Conservation (phyloP, 2,329 filamentous ascomycete genomes). For the Phoma sp. region DNA sequence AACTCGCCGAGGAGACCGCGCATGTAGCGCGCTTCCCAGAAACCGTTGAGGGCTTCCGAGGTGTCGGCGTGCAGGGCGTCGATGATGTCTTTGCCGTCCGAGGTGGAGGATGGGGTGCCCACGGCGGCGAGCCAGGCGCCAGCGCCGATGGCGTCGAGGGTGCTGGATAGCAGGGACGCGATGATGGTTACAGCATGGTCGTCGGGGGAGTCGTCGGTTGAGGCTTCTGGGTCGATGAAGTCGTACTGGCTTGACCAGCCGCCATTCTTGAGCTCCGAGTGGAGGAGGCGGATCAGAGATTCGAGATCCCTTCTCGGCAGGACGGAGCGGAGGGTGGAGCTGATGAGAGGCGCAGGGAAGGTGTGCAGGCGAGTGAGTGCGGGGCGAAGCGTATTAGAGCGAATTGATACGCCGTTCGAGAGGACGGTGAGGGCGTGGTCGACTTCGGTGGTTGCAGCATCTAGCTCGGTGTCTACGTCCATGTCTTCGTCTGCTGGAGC, state of each 20-base stretch:
- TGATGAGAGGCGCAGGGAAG: conserved; percentile 66
- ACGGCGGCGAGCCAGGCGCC: conserved; percentile 69
- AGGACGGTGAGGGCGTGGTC: conserved; percentile 72
- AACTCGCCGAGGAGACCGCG: conserved; percentile 70
- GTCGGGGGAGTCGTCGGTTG: conserved; percentile 59
- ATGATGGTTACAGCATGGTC: conserved; percentile 75
- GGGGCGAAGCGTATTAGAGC: conserved; percentile 69
- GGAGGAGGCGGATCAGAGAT: conserved; percentile 73
- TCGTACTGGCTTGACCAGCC: conserved; percentile 78
- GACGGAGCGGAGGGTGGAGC: conserved; percentile 67
- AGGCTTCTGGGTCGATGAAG: conserved; percentile 58
- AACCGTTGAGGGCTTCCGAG: conserved; percentile 72
- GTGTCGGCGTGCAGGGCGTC: conserved; percentile 71
- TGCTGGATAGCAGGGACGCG: conserved; percentile 72
- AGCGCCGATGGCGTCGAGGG: conserved; percentile 76
- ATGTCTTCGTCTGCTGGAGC: conserved; percentile 33
- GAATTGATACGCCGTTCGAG: conserved; percentile 66
- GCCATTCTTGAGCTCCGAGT: conserved; percentile 74
- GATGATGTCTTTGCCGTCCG: conserved; percentile 69
- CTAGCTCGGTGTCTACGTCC: conserved; percentile 48
- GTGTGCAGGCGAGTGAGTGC: conserved; percentile 73
- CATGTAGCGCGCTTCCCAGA: conserved; percentile 72
- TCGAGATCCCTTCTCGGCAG: conserved; percentile 73
- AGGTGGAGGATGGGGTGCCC: conserved; percentile 59
- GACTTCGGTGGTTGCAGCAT: conserved; percentile 61